These are phyloP conservation scores for Fusarium sp. DNA, from an alignment of 2,329 filamentous ascomycete species.

Conservation along the genomic window DNA sequence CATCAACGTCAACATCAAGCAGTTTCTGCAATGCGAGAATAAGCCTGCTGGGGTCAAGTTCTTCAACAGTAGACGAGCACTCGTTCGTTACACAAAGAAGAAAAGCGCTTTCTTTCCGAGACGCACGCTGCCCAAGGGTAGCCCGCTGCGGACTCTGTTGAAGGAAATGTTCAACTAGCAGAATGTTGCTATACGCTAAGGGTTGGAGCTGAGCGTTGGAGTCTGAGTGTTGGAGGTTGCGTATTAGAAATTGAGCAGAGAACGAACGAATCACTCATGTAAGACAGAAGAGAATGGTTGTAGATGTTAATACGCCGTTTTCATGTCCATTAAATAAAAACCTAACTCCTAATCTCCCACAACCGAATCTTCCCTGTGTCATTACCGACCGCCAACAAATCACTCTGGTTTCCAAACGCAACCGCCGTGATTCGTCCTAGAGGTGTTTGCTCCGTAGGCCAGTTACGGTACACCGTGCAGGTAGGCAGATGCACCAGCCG, in stretches of 20 bases:
- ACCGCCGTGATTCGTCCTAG: conserved; percentile 85
- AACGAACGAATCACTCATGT: neutral
- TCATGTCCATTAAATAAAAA: conserved; percentile 39
- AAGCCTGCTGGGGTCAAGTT: conserved; percentile 46
- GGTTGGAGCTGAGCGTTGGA: neutral
- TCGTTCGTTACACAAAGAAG: conserved; percentile 45
- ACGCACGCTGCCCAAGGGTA: conserved; percentile 56
- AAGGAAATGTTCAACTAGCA: conserved; percentile 9
- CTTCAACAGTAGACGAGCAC: conserved; percentile 53
- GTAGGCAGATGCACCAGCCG: conserved; percentile 90
- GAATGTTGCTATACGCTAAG: neutral
- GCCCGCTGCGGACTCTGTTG: conserved; percentile 54
- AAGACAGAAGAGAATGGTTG: neutral
- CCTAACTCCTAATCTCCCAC: conserved; percentile 86
- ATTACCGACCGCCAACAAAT: conserved; percentile 87
- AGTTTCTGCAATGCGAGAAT: conserved; percentile 60
- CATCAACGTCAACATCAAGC: conserved; percentile 65
- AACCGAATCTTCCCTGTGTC: conserved; percentile 89
- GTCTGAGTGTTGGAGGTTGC: neutral
- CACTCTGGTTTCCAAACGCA: conserved; percentile 75
- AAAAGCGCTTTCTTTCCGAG: conserved; percentile 52
- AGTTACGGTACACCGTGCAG: conserved; percentile 96
- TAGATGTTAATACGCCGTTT: conserved; percentile 40
- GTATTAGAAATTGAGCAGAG: neutral
- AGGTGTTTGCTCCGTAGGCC: conserved; percentile 93